Conservation (phyloP, 371 early-diverging fungal species). For the Zopfochytrium polystomum region DNA sequence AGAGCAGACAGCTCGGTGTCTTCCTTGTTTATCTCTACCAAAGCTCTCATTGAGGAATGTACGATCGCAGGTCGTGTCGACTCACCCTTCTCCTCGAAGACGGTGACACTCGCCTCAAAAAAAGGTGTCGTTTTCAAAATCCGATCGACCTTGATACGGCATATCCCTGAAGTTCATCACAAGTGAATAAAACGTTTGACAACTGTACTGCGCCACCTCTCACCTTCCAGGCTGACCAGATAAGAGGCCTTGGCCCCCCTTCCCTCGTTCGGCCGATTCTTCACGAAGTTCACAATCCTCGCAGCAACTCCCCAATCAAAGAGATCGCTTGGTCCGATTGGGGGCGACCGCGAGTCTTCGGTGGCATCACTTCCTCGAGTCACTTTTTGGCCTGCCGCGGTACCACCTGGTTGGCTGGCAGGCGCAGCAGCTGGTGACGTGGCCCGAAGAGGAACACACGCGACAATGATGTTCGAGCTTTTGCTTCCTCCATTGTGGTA, state of each 20-base stretch:
- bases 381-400: slow-evolving; percentile 2
- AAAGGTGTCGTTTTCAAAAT: slow-evolving; percentile 28
- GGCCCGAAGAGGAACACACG: slow-evolving; percentile 30
- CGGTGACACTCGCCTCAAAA: slow-evolving; percentile 32
- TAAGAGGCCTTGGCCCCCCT: slow-evolving; percentile 18
- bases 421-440: background rate
- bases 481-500: slow-evolving; percentile 8
- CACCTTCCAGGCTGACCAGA: slow-evolving; percentile 39
- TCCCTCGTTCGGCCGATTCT: slow-evolving; percentile 20
- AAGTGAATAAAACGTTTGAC: background rate
- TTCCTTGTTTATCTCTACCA: slow-evolving; percentile 41
- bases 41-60: background rate
- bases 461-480: slow-evolving; percentile 30
- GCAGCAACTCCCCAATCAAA: slow-evolving; percentile 43
- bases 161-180: slow-evolving; percentile 30
- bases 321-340: slow-evolving; percentile 23
- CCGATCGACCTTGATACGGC: slow-evolving; percentile 37
- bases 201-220: too few species aligned
- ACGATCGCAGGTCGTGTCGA: too few species aligned
- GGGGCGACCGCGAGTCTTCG: slow-evolving; percentile 9
- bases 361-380: background rate
- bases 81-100: slow-evolving; percentile 32
- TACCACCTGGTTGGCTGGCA: slow-evolving; percentile 1
- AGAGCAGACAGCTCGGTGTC: slow-evolving; percentile 55
- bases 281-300: slow-evolving; percentile 33